Evolutionary conservation across 2,329 filamentous ascomycete species (phyloP), one percentile per base, ranked within the genome.

Genomic region (Penicillium griseofulvum): DNA sequence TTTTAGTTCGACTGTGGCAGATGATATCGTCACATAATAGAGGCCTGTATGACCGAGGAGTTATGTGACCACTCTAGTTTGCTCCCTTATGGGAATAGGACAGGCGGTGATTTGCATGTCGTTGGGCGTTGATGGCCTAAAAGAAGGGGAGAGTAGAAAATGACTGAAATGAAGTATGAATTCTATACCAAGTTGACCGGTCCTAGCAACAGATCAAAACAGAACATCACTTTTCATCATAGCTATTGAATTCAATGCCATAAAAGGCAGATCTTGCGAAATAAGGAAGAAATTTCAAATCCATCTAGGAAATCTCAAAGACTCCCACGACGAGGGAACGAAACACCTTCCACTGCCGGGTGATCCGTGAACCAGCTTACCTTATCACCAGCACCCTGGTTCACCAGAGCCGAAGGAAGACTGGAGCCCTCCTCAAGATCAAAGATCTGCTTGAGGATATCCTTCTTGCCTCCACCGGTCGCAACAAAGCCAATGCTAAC

Each of bases 321-420:
- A 67, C 81, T 87, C 19, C 89, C 87, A 64, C 89, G 86, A 69
- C 88, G 83, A 24, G 92, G 90, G 70, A 90, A 97, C 57, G 81
- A 80, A 12, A 99, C 90, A 5, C 90, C 91, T 68, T 96, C 88
- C 12, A 95, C 86, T 44, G 94, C 93, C 5, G 89, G 80, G 68
- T 86, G 82, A 72, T 97, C 94, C 41, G 92, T 91, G 72, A 99
- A 97, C 94, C 94, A 99, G 76, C 87, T 94, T 69, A 91, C 91
- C 67, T 91, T 88, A 62, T 96, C 91, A 42, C 89, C 90, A 4
- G 85, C 88, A 39, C 84, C 85, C 66, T 89, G 84, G 73, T 99
- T 99, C 68, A 99, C 87, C 62, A 97, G 80, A 1, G 90, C 86
- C 71, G 91, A 96, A 1, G 94, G 94, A 56, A 97, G 79, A 34